Percentiles rank a stretch among this genome's conserved stretches.
Conservation (phyloP, 1,284 basidiomycete genomes). For the Salmacisia buchloeana region DNA sequence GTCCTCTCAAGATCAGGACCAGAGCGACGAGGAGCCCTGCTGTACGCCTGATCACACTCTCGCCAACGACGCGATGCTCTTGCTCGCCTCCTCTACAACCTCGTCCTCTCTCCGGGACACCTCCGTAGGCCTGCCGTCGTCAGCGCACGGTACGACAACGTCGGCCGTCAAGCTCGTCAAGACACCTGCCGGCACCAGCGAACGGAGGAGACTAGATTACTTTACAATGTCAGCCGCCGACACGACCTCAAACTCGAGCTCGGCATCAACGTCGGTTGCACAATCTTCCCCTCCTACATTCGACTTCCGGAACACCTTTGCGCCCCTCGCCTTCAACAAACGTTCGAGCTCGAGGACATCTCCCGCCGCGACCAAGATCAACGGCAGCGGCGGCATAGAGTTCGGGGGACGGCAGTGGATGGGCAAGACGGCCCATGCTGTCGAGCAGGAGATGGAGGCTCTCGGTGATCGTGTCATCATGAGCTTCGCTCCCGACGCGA, state of each 20-base stretch:
- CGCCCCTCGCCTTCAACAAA: conserved; percentile 5
- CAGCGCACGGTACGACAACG: background rate
- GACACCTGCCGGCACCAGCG: background rate
- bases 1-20: background rate
- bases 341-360: background rate
- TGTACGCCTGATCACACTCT: conserved; percentile 6
- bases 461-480: conserved; percentile 35
- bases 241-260: background rate
- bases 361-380: conserved; percentile 2
- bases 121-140: background rate
- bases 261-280: background rate
- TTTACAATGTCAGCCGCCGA: background rate
- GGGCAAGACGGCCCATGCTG: conserved; percentile 44
- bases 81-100: background rate
- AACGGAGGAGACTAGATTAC: background rate
- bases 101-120: conserved; percentile 2
- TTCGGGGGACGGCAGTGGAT: conserved; percentile 35
- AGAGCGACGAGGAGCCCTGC: conserved; percentile 7
- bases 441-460: conserved; percentile 41
- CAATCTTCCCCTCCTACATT: background rate
- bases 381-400: conserved; percentile 23
- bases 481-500: conserved; percentile 41
- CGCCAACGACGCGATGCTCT: background rate
- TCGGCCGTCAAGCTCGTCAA: background rate
- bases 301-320: conserved; percentile 6